Percentiles rank a stretch among this genome's conserved stretches.
phyloP scores from a whole-genome alignment of 169 alveolate species.

The Plasmodium malariae region DNA sequence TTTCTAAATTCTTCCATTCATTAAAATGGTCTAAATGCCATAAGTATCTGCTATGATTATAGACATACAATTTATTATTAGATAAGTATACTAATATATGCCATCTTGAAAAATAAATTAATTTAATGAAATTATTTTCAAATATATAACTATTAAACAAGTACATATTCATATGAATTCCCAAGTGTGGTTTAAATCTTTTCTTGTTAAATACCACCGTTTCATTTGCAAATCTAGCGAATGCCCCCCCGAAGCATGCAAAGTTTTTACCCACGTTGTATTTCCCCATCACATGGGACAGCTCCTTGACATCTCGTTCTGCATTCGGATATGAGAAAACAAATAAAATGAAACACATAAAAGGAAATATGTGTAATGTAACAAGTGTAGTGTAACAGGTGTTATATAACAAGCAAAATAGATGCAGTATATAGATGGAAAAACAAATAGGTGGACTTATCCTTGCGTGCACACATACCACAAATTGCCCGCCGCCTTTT shows the following conservation, averaged over 20 bases:
- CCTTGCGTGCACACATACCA: too few relatives aligned
- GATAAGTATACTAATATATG: constrained; percentile 60
- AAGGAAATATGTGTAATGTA: neutral
- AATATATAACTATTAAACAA: constrained; percentile 22
- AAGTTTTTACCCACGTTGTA: constrained; percentile 29
- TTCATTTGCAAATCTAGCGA: constrained; percentile 55
- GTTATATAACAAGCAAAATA: neutral
- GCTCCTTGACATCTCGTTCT: constrained; percentile 10
- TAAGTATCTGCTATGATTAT: constrained; percentile 22
- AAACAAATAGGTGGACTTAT: neutral
- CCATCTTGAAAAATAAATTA: constrained; percentile 66
- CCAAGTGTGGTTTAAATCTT: constrained; percentile 22
- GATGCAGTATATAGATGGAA: neutral
- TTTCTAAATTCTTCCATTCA: constrained; percentile 25
- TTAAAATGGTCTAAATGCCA: constrained; percentile 50
- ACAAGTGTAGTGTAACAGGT: neutral
- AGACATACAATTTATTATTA: constrained; percentile 31
- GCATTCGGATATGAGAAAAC: neutral
- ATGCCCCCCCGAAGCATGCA: constrained; percentile 31
- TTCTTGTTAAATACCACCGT: constrained; percentile 19
- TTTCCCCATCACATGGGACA: neutral
- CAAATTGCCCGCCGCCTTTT: too few relatives aligned
- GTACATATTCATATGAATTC: constrained; percentile 59
- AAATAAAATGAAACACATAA: neutral
- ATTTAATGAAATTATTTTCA: constrained; percentile 13